Evolutionary conservation across 1,139 yeast species (phyloP).

Genomic region (Pichia sp.): DNA sequence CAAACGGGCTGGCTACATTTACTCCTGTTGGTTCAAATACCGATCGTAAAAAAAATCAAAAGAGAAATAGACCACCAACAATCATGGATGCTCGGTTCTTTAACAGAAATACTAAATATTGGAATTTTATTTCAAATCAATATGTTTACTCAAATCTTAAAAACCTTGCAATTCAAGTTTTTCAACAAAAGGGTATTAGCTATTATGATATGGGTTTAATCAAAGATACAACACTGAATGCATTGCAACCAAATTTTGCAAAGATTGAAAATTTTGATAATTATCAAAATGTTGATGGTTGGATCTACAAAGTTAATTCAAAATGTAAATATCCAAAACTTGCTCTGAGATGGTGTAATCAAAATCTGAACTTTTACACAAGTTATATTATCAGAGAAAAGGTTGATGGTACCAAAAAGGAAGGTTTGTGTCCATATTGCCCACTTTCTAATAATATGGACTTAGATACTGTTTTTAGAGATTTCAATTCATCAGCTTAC

Average conservation of each 20-base stretch:
- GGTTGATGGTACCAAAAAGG: conserved; percentile 12
- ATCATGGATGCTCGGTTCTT: background rate
- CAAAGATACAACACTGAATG: background rate
- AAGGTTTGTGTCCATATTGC: conserved; percentile 29
- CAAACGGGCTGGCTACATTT: background rate
- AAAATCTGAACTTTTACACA: conserved; percentile 21
- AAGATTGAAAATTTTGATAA: background rate
- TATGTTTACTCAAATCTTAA: background rate
- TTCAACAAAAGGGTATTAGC: background rate
- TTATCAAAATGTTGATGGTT: background rate
- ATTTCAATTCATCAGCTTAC: conserved; percentile 24
- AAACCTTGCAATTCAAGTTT: background rate
- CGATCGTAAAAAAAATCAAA: background rate
- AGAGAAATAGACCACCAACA: background rate
- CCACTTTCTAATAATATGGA: conserved; percentile 4
- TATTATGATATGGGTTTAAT: background rate
- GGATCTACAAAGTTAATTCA: background rate
- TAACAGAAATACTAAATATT: background rate
- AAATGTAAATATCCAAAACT: conserved; percentile 2
- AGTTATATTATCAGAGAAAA: conserved; percentile 18
- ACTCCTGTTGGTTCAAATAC: background rate
- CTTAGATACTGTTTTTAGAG: conserved; percentile 5
- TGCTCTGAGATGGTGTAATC: conserved; percentile 18
- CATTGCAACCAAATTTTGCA: conserved; percentile 6
- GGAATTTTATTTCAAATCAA: background rate